Conservation (phyloP, 306 rosid genomes). For the Acmispon strigosus region DNA sequence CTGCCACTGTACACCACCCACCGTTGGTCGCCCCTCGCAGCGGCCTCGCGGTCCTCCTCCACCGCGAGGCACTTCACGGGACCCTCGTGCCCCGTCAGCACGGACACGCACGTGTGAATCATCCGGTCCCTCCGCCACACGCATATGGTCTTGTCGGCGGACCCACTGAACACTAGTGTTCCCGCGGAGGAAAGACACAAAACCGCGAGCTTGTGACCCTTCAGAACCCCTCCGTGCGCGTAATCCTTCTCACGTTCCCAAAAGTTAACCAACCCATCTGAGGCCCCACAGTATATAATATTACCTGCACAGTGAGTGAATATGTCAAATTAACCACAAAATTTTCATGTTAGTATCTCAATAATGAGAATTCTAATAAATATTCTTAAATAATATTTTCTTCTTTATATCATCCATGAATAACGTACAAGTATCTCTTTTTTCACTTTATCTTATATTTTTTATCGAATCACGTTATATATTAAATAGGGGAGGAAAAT, state of each 20-base stretch:
- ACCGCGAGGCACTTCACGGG: slow-evolving; percentile 88
- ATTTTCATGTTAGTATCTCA: too few species aligned
- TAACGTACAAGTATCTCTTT: too few species aligned
- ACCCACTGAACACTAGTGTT: slow-evolving; percentile 57
- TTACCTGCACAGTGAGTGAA: slow-evolving; percentile 15
- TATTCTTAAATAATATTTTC: too few species aligned
- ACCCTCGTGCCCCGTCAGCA: slow-evolving; percentile 72
- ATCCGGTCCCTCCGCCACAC: slow-evolving; percentile 69
- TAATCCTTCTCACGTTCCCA: slow-evolving; percentile 58
- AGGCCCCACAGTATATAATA: slow-evolving; percentile 66
- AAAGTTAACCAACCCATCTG: slow-evolving; percentile 73
- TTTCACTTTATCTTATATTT: too few species aligned
- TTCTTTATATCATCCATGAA: too few species aligned
- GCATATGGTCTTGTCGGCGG: slow-evolving; percentile 80
- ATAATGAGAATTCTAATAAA: too few species aligned
- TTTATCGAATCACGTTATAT: too few species aligned
- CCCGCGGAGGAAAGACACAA: slow-evolving; percentile 68
- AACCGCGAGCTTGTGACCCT: slow-evolving; percentile 75
- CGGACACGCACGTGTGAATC: slow-evolving; percentile 66
- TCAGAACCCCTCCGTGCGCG: slow-evolving; percentile 65
- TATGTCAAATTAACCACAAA: too few species aligned
- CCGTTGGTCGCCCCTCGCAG: slow-evolving; percentile 18
- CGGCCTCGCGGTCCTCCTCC: slow-evolving; percentile 38
- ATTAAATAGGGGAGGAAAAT: too few species aligned
- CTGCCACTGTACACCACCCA: slow-evolving; percentile 89